These are phyloP conservation scores for Penstemon eatonii DNA, from an alignment of 257 asterid genomes.

Conservation along the genomic window DNA sequence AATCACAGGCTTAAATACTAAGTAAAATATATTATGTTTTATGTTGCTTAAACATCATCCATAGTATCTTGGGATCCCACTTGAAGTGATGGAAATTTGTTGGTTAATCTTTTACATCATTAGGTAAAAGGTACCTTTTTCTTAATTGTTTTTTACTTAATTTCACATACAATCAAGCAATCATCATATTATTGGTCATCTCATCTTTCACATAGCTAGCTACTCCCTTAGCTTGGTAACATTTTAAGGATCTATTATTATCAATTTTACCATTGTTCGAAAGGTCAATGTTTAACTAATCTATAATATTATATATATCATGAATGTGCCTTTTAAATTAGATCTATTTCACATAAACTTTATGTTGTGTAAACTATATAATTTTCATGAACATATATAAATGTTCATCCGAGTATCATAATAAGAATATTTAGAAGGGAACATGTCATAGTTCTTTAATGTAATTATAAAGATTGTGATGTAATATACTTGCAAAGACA, in stretches of 20 bases:
- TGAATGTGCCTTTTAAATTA: too few species aligned
- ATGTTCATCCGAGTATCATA: too few species aligned
- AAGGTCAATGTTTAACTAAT: too few species aligned
- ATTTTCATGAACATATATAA: too few species aligned
- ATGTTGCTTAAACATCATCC: constrained; percentile 53
- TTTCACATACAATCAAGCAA: constrained; percentile 36
- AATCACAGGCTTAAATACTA: constrained; percentile 53
- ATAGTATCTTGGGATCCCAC: constrained; percentile 49
- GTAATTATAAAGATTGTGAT: too few species aligned
- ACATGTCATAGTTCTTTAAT: too few species aligned
- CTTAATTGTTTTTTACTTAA: constrained; percentile 32
- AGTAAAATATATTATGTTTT: constrained; percentile 39
- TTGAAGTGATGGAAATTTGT: constrained; percentile 43
- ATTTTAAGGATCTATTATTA: constrained; percentile 29
- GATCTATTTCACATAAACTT: too few species aligned
- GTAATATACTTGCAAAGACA: too few species aligned
- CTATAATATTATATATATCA: too few species aligned
- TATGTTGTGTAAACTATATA: too few species aligned
- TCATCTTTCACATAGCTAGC: constrained; percentile 15
- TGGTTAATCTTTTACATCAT: constrained; percentile 76
- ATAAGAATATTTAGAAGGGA: too few species aligned
- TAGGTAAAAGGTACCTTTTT: constrained; percentile 75
- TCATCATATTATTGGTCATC: constrained; percentile 35
- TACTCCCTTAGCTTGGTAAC: constrained; percentile 20
- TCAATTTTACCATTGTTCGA: background rate